Percentiles rank a stretch among this genome's conserved stretches.
Conservation (phyloP, 164 flowering plant species). For the grape (Vitis vinifera) region ASM3070453v1 NC_081820.1:357501-358000, state of each 20-base stretch:
- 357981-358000: neutral
- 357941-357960: neutral
- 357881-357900: constrained; percentile 97
- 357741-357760: neutral
- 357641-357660: constrained; percentile 67
- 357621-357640: constrained; percentile 83
- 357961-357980: neutral
- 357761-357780: neutral
- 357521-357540: no score
- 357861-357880: constrained; percentile 96
- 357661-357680: constrained; percentile 85
- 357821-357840: constrained; percentile 91
- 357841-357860: constrained; percentile 85
- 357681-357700: constrained; percentile 99
- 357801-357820: constrained; percentile 87
- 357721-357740: constrained; percentile 45
- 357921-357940: constrained; percentile 78
- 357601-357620: constrained; percentile 35
- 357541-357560: no score
- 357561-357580: no score
- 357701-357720: constrained; percentile 99
- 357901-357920: constrained; percentile 83
- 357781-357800: constrained; percentile 15
- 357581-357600: neutral
- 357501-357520: no score